phyloP scores from a whole-genome alignment of 2,329 filamentous ascomycete genomes.

The Curvularia lunata region DNA sequence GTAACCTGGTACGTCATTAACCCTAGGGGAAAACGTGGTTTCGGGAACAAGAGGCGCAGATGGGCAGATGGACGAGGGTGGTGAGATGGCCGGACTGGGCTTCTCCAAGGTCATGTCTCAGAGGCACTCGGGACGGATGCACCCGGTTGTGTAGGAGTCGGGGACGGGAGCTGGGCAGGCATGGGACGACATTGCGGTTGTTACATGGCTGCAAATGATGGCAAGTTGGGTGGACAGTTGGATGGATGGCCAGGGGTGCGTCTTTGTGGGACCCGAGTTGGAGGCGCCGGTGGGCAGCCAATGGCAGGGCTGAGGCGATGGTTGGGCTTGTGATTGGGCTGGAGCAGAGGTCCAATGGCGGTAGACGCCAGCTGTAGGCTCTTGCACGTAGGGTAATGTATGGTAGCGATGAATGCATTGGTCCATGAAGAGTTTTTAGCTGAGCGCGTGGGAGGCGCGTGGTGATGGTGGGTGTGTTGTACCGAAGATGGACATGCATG shows the following conservation, averaged over 20 bases:
- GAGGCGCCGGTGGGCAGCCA: conserved; percentile 38
- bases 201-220: too few relatives aligned
- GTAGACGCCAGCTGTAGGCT: conserved; percentile 25
- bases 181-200: conserved; percentile 4
- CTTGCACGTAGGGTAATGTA: conserved; percentile 14
- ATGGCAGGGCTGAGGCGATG: conserved; percentile 27
- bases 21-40: conserved; percentile 18
- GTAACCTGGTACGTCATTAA: conserved; percentile 29
- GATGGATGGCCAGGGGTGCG: conserved; percentile 18
- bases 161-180: conserved; percentile 1
- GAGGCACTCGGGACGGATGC: conserved; percentile 22
- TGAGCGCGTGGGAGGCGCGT: conserved; percentile 8
- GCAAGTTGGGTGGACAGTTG: conserved; percentile 4
- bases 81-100: conserved; percentile 19
- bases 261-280: conserved; percentile 26
- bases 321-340: conserved; percentile 35
- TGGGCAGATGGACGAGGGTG: conserved; percentile 5
- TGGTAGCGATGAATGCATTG: conserved; percentile 30
- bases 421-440: conserved; percentile 14
- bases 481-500: not conserved
- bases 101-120: conserved; percentile 30
- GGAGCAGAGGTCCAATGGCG: conserved; percentile 18
- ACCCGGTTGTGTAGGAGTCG: conserved; percentile 27
- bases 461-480: not conserved
- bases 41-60: conserved; percentile 20